Conservation (phyloP, 2,329 filamentous ascomycete species). For the Teratosphaeria pseudoeucalypti region DNA sequence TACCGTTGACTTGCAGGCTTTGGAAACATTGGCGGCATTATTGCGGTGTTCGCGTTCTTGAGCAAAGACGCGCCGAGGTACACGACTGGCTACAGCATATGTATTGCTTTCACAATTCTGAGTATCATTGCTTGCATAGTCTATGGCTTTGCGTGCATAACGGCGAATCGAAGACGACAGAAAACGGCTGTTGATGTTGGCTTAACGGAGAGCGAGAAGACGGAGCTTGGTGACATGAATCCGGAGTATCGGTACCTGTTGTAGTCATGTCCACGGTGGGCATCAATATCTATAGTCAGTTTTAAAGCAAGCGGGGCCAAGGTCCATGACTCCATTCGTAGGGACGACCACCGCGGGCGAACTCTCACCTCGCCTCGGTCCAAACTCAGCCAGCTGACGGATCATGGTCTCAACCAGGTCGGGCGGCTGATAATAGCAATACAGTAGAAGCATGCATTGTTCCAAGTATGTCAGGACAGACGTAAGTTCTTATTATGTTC, state of each 20-base stretch:
- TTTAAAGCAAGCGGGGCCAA: neutral
- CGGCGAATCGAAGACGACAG: conserved; percentile 52
- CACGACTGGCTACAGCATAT: conserved; percentile 65
- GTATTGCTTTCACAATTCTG: conserved; percentile 61
- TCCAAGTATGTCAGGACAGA: neutral
- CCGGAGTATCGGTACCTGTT: conserved; percentile 51
- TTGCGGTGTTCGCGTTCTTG: conserved; percentile 42
- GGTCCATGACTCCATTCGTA: too few species aligned
- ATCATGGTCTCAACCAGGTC: too few species aligned
- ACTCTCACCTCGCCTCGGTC: too few species aligned
- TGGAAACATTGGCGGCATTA: conserved; percentile 42
- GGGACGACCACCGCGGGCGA: too few species aligned
- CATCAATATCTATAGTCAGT: neutral
- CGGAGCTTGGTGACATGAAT: conserved; percentile 48
- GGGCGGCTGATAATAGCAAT: too few species aligned
- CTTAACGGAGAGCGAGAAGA: conserved; percentile 53
- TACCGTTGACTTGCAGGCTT: conserved; percentile 15
- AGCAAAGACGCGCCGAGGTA: conserved; percentile 56
- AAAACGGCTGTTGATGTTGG: conserved; percentile 35
- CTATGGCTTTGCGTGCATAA: conserved; percentile 50
- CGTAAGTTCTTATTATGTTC: neutral
- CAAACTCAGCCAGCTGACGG: too few species aligned
- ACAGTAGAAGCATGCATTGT: too few species aligned
- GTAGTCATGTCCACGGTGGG: neutral
- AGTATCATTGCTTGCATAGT: conserved; percentile 50